Evolutionary conservation across 179 eudicot species (phyloP).

Genomic region (Heliamphora pulchella): DNA sequence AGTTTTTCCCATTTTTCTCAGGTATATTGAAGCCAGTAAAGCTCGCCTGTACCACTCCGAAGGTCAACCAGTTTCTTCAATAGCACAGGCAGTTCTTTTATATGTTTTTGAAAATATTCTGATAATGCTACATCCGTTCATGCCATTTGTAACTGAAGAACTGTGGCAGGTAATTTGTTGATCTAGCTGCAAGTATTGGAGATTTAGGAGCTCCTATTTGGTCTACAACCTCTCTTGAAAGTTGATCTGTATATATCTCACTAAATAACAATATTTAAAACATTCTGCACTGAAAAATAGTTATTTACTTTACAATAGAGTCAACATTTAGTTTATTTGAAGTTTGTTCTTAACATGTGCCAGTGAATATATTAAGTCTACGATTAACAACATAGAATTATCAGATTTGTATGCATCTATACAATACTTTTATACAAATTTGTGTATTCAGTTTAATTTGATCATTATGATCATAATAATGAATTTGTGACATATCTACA

Average conservation of each 20-base stretch:
- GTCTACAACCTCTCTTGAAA: background rate
- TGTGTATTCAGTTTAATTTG: background rate
- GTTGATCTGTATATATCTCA: background rate
- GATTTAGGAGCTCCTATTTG: constrained; percentile 6
- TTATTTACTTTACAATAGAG: background rate
- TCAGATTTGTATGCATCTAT: background rate
- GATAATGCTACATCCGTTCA: constrained; percentile 88
- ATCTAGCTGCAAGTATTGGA: background rate
- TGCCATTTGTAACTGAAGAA: constrained; percentile 98
- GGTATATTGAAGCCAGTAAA: constrained; percentile 99
- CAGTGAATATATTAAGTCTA: background rate
- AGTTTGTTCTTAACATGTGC: background rate
- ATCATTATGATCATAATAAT: too few species aligned
- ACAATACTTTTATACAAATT: background rate
- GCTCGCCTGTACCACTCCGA: constrained; percentile 74
- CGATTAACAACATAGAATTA: background rate
- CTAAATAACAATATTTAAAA: too few species aligned
- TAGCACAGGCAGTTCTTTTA: constrained; percentile 77
- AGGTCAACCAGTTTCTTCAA: constrained; percentile 35
- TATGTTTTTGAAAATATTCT: constrained; percentile 79
- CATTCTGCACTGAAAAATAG: background rate
- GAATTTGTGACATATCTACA: background rate
- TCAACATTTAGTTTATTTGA: background rate
- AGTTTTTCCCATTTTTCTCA: constrained; percentile 17
- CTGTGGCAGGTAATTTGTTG: constrained; percentile 82